phyloP scores from a whole-genome alignment of 2,329 filamentous ascomycete genomes.

The Aureobasidium sp. region DNA sequence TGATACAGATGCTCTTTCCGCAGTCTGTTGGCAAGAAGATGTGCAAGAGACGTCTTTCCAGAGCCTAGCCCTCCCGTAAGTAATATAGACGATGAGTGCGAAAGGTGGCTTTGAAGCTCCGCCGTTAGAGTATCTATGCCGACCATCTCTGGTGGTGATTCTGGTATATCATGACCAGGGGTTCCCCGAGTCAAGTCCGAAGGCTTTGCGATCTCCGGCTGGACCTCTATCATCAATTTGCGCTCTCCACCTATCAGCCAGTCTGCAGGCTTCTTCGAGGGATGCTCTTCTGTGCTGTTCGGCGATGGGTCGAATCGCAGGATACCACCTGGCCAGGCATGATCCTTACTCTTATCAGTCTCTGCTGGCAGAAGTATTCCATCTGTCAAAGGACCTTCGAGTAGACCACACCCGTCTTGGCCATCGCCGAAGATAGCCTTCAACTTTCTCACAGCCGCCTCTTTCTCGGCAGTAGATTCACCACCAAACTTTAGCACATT shows the following conservation, averaged over 20 bases:
- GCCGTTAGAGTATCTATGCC: constrained; percentile 73
- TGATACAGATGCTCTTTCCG: constrained; percentile 68
- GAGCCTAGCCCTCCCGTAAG: constrained; percentile 82
- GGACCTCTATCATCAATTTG: constrained; percentile 66
- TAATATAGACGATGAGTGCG: constrained; percentile 80
- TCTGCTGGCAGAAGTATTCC: constrained; percentile 65
- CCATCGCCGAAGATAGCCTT: constrained; percentile 60
- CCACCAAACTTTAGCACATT: constrained; percentile 71
- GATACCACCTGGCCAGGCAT: constrained; percentile 75
- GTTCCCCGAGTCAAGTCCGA: constrained; percentile 45
- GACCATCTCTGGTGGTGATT: constrained; percentile 56
- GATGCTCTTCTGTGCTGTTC: constrained; percentile 26
- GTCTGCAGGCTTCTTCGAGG: constrained; percentile 40
- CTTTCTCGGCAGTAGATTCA: constrained; percentile 73
- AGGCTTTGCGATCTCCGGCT: constrained; percentile 62
- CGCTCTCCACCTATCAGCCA: constrained; percentile 77
- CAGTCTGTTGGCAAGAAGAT: constrained; percentile 65
- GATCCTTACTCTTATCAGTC: constrained; percentile 45
- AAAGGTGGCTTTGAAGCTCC: constrained; percentile 66
- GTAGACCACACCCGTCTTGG: constrained; percentile 49
- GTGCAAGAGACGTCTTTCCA: constrained; percentile 77
- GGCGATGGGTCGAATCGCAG: constrained; percentile 63
- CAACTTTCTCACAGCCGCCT: constrained; percentile 66
- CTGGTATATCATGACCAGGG: constrained; percentile 47
- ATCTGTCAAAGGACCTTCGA: constrained; percentile 82